phyloP scores from a whole-genome alignment of 2,329 filamentous ascomycete species.

The Arthroderma sp. region DNA sequence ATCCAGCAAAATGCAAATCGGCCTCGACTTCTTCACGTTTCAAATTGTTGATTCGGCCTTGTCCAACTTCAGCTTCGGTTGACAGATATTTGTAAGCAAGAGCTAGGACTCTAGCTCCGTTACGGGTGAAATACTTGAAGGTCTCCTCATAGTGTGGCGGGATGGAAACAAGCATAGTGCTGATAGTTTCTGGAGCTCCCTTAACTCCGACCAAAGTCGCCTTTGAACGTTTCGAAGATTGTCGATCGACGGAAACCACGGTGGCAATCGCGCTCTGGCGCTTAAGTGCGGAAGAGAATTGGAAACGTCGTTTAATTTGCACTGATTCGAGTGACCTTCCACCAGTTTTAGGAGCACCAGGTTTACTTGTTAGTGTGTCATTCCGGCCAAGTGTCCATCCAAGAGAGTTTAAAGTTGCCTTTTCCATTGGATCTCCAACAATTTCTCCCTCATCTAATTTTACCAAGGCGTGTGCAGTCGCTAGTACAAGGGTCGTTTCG shows the following conservation, averaged over 20 bases:
- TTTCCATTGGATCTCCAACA: slow-evolving; percentile 98
- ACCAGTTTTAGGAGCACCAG: slow-evolving; percentile 28
- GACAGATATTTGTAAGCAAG: slow-evolving; percentile 89
- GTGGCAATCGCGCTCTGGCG: slow-evolving; percentile 89
- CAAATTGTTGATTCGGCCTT: slow-evolving; percentile 78
- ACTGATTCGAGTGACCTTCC: slow-evolving; percentile 53
- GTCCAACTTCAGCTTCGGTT: slow-evolving; percentile 64
- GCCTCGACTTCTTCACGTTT: slow-evolving; percentile 86
- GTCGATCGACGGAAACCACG: slow-evolving; percentile 56
- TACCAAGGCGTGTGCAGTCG: slow-evolving; percentile 87
- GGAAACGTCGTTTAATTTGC: slow-evolving; percentile 91
- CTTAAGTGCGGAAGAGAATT: slow-evolving; percentile 93
- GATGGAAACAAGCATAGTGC: slow-evolving; percentile 71
- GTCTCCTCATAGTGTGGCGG: slow-evolving; percentile 92
- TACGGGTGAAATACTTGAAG: slow-evolving; percentile 94
- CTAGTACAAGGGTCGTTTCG: slow-evolving; percentile 83
- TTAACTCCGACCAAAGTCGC: slow-evolving; percentile 92
- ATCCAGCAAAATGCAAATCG: slow-evolving; percentile 78
- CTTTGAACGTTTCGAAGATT: slow-evolving; percentile 61
- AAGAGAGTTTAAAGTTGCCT: slow-evolving; percentile 77
- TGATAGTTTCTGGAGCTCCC: slow-evolving; percentile 92
- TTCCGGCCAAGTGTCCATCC: slow-evolving; percentile 89
- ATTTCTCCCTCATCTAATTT: slow-evolving; percentile 95
- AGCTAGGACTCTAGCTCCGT: slow-evolving; percentile 84
- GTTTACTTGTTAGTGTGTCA: slow-evolving; percentile 63